Base-by-base conservation (phyloP, 169 alveolate genomes). In the Plasmodium malariae region DNA sequence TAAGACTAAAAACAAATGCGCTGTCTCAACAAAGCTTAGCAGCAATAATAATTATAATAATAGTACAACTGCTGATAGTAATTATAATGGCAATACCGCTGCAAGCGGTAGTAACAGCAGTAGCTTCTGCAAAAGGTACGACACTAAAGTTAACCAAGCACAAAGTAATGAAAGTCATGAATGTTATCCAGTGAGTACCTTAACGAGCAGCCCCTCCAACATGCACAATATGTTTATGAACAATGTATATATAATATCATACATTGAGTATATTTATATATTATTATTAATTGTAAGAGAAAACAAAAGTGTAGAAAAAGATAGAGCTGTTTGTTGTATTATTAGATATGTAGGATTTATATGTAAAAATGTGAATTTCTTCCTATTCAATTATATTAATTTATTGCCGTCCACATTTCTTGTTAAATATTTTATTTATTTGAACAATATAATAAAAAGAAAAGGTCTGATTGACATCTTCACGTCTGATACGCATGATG, bases 281-380 rank as follows among this genome's bases (percentile, higher is more conserved):
- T 65, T 86, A 14, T 65, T 86, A 21, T 74, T 86, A 43, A 71
- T 71, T 14, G 70, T 86, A 45, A 40, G 74, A 43, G 87, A 71
- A 70, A 86, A 86, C 32, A 62, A 43, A 30, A 70, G 59, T 14
- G 74, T 62, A 70, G 92, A 86, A 49, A 86, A 86, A 26, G 92
- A 86, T 24, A 59, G 72, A 49, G 87, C 87, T 5, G 40, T 86
- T 40, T 86, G 92, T 30, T 86, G 87, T 65, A 68, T 86, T 14
- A 86, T 86, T 24, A 68, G 92, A 65, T 86, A 71, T 62, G 48
- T 86, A 55, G 92, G 87, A 12, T 86, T 86, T 30, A 86, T 86
- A 28, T 86, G 92, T 74, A 86, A 86, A 86, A 86, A 86, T 9
- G 36, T 86, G 24, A 86, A 86, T 28, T 86, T 86, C n/a, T 86